Conservation (phyloP, 202 grass and related monocot species). For the Panicum virgatum region DNA sequence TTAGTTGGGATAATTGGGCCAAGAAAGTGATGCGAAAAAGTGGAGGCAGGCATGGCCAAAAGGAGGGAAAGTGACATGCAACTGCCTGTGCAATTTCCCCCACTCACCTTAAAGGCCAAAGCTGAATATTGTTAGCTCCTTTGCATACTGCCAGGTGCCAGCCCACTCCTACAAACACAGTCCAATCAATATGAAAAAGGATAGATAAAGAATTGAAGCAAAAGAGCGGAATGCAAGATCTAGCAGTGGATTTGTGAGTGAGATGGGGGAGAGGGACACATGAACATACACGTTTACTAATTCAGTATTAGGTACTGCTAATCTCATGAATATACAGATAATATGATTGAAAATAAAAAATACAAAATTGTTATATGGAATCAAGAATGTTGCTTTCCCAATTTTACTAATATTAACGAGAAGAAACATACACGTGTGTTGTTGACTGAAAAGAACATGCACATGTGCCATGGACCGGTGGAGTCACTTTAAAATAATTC, state of each 20-base stretch:
- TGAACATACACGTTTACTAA: background rate
- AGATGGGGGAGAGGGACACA: background rate
- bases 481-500: background rate
- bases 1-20: slow-evolving; percentile 44
- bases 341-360: background rate
- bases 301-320: background rate
- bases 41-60: slow-evolving; percentile 27
- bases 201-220: background rate
- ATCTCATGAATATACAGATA: background rate
- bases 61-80: slow-evolving; percentile 48
- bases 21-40: slow-evolving; percentile 55
- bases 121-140: slow-evolving; percentile 28
- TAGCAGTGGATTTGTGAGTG: slow-evolving; percentile 6
- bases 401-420: background rate
- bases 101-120: slow-evolving; percentile 39
- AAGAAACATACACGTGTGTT: background rate
- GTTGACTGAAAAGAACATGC: background rate
- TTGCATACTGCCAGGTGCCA: slow-evolving; percentile 39
- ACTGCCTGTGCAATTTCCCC: slow-evolving; percentile 41
- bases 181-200: slow-evolving; percentile 34
- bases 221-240: slow-evolving; percentile 21
- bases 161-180: slow-evolving; percentile 29
- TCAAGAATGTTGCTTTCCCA: background rate
- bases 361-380: background rate
- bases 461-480: background rate